Evolutionary conservation across 805 yeast genomes (phyloP).

Genomic region (Candida wancherniae): DNA sequence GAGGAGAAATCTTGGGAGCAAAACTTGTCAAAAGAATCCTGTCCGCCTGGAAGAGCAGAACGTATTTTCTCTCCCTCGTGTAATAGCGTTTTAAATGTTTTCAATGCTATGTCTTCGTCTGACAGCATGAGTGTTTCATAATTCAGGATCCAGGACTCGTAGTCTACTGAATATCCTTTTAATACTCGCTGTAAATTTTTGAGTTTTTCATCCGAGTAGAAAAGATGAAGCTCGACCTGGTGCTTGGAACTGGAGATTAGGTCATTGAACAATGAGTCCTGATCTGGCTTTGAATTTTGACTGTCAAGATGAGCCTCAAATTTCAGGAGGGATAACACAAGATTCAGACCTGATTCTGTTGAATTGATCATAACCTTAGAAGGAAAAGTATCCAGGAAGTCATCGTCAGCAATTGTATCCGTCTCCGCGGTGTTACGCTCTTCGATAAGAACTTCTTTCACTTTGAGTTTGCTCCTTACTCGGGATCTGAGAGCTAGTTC

Average conservation of each 20-base stretch:
- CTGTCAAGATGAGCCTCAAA: conserved; percentile 24
- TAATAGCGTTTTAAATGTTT: conserved; percentile 39
- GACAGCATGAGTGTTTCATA: conserved; percentile 38
- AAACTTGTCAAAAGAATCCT: conserved; percentile 9
- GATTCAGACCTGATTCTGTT: conserved; percentile 24
- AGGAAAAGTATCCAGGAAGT: conserved; percentile 48
- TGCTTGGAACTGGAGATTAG: conserved; percentile 4
- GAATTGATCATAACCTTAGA: conserved; percentile 44
- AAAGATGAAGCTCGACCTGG: conserved; percentile 41
- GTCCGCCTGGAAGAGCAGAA: conserved; percentile 31
- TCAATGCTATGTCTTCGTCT: conserved; percentile 44
- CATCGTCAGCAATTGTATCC: conserved; percentile 52
- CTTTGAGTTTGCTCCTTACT: conserved; percentile 24
- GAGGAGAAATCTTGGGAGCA: conserved; percentile 4
- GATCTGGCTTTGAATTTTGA: not conserved
- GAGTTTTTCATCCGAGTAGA: conserved; percentile 51
- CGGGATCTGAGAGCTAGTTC: conserved; percentile 43
- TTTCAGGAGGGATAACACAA: conserved; percentile 27
- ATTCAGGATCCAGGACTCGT: conserved; percentile 47
- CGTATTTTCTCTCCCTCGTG: conserved; percentile 52
- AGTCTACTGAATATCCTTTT: conserved; percentile 40
- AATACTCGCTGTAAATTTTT: conserved; percentile 32
- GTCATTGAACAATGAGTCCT: conserved; percentile 5
- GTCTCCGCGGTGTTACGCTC: conserved; percentile 25
- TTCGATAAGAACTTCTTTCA: conserved; percentile 31